Base-by-base conservation (phyloP, 1,139 yeast species). In the Yamadazyma dushanensis region DNA sequence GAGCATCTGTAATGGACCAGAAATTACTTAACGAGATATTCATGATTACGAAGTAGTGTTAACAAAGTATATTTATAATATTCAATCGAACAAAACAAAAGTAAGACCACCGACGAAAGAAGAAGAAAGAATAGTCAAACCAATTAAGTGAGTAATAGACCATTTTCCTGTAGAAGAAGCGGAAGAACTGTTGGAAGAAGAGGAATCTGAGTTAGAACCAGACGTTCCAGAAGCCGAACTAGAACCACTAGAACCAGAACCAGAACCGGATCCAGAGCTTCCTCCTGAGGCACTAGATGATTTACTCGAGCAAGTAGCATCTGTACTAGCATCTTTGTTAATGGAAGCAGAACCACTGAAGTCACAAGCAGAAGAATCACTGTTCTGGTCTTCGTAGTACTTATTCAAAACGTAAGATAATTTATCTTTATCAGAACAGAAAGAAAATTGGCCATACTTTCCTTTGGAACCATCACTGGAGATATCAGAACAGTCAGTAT, bases 21-120 rank as follows among this genome's bases (percentile, higher is more conserved):
- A 82, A 87, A 56, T 89, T 96, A 16, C 73, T 90, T 44, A 88
- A 87, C 50, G 97, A 90, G 59, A 90, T 90, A 40, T 85, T 90
- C 57, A 90, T 90, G 97, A 78, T 87, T 32, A 69, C 85, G 40
- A 73, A 65, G 43, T 70, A 52, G 30, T 4, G 10, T 24, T 16
- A 17, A 16, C 18, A 18, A 23, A 14, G 21, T 24, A 31, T 23
- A 31, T 32, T 23, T 23, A 20, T 6, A 20, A 4, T 26, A 29
- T 14, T 31, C 36, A 44, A 37, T 49, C 60, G 61, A 45, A 63
- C 39, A 45, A 52, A 35, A 70, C 46, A 31, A 64, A 52, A 19
- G 72, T 55, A 38, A 60, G 49, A 36, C 76, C 76, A 35, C 73
- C 73, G 14, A 62, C 50, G 29, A 70, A 54, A 24, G 66, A 61